Base-by-base conservation (phyloP, 352 stramenopile species). In the Globisporangium middletonii region DNA sequence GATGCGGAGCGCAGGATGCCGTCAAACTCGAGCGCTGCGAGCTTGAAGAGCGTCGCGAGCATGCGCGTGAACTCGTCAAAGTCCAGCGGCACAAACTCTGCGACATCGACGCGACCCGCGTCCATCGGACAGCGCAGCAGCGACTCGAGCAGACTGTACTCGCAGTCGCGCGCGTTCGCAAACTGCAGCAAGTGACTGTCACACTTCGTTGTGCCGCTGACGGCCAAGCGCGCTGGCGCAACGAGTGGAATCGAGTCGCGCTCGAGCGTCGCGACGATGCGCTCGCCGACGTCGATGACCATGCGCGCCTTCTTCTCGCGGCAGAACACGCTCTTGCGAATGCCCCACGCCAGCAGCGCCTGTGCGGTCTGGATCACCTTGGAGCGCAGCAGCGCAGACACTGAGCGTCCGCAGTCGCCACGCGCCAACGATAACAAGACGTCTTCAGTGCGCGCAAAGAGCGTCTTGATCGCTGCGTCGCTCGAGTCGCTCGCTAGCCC, bases 271-370 rank as follows among this genome's bases (percentile, higher is more conserved):
- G 49, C 19, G 1, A 48, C 27, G 15, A 65, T 56, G 15, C n/a
- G 35, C 1, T 55, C 46, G 27, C 53, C 59, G 18, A 65, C 43
- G 26, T 56, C 53, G 35, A 41, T 15, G 26, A 65, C 47, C 16
- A 56, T 18, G 15, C 33, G 45, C 35, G 52, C 3, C 38, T 60
- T 65, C 28, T 48, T 55, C 11, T 51, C 57, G 5, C 43, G 55
- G 42, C 49, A 75, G 48, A 81, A 81, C 9, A 78, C 46, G 28
- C 68, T 51, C 50, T 76, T 76, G 38, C 68, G 72, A 15, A 72
- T 66, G 3, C 72, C 69, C 72, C 72, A 81, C 47, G 64, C 61
- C 3, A 81, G 50, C 38, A 78, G 46, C 30, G 74, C 62, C 26
- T 81, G 72, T 16, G 72, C 70, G 4, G 53, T 58, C 28, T 64